A percentile compares a stretch with the other conserved stretches of the same genome.
Evolutionary conservation across 441 rosid genomes (phyloP).

Genomic region (Populus trichocarpa): DNA sequence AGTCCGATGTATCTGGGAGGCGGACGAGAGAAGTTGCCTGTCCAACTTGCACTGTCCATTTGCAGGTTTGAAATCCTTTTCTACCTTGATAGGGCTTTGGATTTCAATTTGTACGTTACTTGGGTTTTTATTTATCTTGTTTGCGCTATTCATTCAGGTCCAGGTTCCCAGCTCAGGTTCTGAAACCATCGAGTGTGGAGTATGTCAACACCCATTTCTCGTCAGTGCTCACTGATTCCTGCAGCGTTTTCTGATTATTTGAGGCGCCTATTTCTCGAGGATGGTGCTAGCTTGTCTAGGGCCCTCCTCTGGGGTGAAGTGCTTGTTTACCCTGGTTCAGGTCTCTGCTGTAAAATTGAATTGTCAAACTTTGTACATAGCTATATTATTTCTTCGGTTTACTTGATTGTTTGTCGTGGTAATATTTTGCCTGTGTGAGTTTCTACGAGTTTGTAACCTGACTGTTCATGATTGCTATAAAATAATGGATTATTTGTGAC

Average conservation of each 20-base stretch:
- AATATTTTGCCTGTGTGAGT: background rate
- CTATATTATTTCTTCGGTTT: conserved; percentile 3
- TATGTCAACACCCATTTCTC: conserved; percentile 96
- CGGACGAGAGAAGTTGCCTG: conserved; percentile 97
- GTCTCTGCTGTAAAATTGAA: background rate
- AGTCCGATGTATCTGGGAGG: conserved; percentile 65
- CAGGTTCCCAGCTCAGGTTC: conserved; percentile 98
- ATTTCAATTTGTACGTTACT: background rate
- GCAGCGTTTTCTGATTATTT: background rate
- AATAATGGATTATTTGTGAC: background rate
- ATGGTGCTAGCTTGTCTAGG: background rate
- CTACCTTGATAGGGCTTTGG: background rate
- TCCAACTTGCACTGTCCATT: conserved; percentile 95
- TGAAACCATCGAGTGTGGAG: conserved; percentile 96
- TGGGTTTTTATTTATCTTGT: background rate
- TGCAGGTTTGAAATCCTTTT: conserved; percentile 61
- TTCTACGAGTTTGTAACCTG: background rate
- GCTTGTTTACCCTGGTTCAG: background rate
- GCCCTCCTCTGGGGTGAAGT: background rate
- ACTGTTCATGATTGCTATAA: background rate
- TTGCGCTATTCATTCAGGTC: conserved; percentile 47
- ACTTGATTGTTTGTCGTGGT: background rate
- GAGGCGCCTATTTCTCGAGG: background rate
- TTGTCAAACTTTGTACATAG: conserved; percentile 11
- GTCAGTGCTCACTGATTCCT: conserved; percentile 68